Evolutionary conservation across 2,329 filamentous ascomycete genomes (phyloP).

Genomic region (Coleophoma cylindrospora): DNA sequence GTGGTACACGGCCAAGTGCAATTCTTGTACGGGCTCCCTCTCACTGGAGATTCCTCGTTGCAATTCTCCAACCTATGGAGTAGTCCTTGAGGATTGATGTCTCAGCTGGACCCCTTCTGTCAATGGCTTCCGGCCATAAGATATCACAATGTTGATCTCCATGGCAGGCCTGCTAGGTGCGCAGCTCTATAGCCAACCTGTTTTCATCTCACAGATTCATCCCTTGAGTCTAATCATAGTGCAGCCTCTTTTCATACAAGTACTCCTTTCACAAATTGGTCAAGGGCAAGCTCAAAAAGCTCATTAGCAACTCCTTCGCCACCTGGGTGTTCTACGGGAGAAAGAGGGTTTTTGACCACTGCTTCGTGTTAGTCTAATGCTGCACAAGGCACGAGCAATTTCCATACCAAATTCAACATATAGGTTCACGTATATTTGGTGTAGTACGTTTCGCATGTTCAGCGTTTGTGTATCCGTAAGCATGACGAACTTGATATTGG

Average conservation of each 20-base stretch:
- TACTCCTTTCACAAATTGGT: conserved; percentile 69
- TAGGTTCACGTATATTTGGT: conserved; percentile 97
- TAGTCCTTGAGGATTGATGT: no score
- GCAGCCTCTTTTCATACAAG: conserved; percentile 26
- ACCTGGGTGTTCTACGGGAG: conserved; percentile 63
- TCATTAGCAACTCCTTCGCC: conserved; percentile 68
- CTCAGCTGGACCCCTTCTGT: no score
- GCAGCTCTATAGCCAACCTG: no score
- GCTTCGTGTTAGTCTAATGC: conserved; percentile 2
- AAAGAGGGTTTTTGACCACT: conserved; percentile 69
- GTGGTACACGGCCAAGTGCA: no score
- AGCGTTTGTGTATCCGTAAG: conserved; percentile 84
- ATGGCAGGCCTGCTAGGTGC: no score
- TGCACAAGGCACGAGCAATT: background rate
- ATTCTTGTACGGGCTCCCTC: no score
- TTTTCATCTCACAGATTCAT: no score
- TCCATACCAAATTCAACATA: conserved; percentile 87
- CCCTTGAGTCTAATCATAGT: no score
- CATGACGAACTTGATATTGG: conserved; percentile 94
- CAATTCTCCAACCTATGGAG: no score
- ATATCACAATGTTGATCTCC: no score
- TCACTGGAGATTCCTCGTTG: no score
- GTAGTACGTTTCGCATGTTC: conserved; percentile 89
- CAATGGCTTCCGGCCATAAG: no score
- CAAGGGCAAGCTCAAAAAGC: conserved; percentile 66